Evolutionary conservation across 2,329 filamentous ascomycete species (phyloP).

Genomic region (Nannizzia gypsea): DNA sequence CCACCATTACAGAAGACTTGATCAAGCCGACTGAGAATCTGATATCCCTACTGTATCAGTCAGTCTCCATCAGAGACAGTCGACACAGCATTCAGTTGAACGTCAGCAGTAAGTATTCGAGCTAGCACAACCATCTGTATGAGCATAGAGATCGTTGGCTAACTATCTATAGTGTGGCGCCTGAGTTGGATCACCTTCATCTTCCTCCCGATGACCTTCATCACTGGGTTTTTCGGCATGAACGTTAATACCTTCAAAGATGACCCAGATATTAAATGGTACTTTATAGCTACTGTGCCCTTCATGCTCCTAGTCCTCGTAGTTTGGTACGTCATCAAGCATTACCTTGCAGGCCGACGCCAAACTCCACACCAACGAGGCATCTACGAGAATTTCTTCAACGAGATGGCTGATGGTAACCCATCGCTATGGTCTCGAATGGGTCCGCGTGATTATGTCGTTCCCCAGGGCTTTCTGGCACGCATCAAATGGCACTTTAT

Average conservation of each 20-base stretch:
- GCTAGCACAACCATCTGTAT: too few relatives aligned
- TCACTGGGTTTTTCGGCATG: slow-evolving; percentile 39
- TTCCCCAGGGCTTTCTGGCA: slow-evolving; percentile 29
- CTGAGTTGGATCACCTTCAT: slow-evolving; percentile 32
- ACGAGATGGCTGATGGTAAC: slow-evolving; percentile 35
- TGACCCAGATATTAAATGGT: slow-evolving; percentile 39
- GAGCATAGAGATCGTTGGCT: neutral
- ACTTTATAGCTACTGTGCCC: slow-evolving; percentile 37
- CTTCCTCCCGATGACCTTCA: slow-evolving; percentile 39
- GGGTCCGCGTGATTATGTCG: slow-evolving; percentile 34
- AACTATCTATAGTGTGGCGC: slow-evolving; percentile 18
- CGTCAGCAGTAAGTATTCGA: slow-evolving; percentile 36
- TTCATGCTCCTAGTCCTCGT: slow-evolving; percentile 37
- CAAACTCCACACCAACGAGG: slow-evolving; percentile 38
- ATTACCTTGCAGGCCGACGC: slow-evolving; percentile 31
- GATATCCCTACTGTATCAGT: slow-evolving; percentile 43
- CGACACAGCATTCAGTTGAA: slow-evolving; percentile 39
- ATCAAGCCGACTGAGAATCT: slow-evolving; percentile 40
- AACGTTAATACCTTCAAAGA: slow-evolving; percentile 38
- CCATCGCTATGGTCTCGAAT: slow-evolving; percentile 39
- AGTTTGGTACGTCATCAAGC: slow-evolving; percentile 39
- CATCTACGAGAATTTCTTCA: slow-evolving; percentile 41
- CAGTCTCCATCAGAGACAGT: slow-evolving; percentile 42
- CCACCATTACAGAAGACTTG: slow-evolving; percentile 40
- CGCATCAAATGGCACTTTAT: slow-evolving; percentile 40